Conservation (phyloP, 441 rosid species). For the Capsella rubella region DNA sequence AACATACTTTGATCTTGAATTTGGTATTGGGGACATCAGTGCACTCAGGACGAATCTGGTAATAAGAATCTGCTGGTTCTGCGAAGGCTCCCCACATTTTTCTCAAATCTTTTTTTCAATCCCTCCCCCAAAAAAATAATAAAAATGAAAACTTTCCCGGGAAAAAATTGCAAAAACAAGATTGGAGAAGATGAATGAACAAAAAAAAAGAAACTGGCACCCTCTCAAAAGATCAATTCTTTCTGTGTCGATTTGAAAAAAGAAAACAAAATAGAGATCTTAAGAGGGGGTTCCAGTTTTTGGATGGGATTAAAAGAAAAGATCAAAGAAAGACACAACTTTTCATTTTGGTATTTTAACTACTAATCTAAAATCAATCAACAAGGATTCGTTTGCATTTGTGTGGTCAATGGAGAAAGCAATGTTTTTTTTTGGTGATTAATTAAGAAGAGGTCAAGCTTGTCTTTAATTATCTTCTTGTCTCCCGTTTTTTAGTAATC, state of each 20-base stretch:
- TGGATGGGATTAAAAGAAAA: constrained; percentile 27
- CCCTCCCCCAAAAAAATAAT: not conserved
- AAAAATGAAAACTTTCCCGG: constrained; percentile 38
- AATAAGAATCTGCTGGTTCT: constrained; percentile 86
- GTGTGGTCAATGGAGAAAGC: constrained; percentile 32
- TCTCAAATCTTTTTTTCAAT: not conserved
- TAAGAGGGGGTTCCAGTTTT: constrained; percentile 35
- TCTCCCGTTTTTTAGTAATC: constrained; percentile 25
- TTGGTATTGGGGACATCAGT: constrained; percentile 82
- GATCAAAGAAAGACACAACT: constrained; percentile 24
- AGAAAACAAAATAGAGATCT: constrained; percentile 17
- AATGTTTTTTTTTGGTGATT: constrained; percentile 17
- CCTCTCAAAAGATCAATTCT: constrained; percentile 37
- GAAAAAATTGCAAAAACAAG: constrained; percentile 23
- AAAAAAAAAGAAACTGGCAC: constrained; percentile 30
- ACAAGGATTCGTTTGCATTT: constrained; percentile 1
- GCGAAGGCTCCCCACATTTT: constrained; percentile 75
- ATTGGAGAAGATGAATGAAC: constrained; percentile 24
- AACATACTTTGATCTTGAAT: constrained; percentile 84
- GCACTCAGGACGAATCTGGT: constrained; percentile 88
- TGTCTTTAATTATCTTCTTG: constrained; percentile 11
- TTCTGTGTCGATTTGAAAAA: not conserved
- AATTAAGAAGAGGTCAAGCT: constrained; percentile 25
- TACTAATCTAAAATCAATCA: constrained; percentile 15
- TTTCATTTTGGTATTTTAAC: constrained; percentile 8